phyloP scores from a whole-genome alignment of 2,329 filamentous ascomycete genomes.

The Sporothrix phasma region DNA sequence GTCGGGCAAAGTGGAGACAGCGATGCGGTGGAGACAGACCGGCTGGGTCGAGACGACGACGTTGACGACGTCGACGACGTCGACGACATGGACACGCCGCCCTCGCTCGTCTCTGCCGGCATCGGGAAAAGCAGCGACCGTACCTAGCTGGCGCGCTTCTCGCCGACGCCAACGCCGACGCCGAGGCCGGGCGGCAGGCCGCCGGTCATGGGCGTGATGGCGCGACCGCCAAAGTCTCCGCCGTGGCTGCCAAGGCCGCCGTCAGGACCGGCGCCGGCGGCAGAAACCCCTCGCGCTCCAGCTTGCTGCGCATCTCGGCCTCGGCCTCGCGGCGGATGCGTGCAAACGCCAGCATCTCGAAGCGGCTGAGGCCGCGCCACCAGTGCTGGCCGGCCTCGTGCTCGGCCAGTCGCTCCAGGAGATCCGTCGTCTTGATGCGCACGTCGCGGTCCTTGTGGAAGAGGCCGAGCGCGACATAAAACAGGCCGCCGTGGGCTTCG shows the following conservation, averaged over 20 bases:
- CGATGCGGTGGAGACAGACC: not conserved
- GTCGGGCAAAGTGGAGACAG: not conserved
- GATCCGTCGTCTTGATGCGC: conserved; percentile 62
- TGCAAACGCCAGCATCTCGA: conserved; percentile 77
- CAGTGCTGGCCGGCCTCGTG: conserved; percentile 91
- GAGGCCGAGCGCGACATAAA: conserved; percentile 81
- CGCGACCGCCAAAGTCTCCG: not conserved
- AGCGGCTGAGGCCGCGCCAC: conserved; percentile 77
- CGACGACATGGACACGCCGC: not conserved
- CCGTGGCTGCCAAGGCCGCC: not conserved
- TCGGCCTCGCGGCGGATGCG: conserved; percentile 62
- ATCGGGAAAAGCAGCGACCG: conserved; percentile 1
- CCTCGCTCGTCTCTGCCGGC: not conserved
- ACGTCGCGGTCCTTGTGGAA: conserved; percentile 84
- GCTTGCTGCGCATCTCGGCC: conserved; percentile 37
- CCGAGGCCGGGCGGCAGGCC: not conserved
- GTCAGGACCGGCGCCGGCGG: conserved; percentile 23
- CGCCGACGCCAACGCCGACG: conserved; percentile 20
- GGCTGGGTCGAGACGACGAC: not conserved
- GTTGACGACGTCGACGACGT: not conserved
- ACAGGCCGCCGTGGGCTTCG: conserved; percentile 77
- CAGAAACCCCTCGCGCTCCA: conserved; percentile 35
- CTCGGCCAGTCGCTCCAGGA: conserved; percentile 71
- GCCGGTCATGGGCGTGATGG: conserved; percentile 2
- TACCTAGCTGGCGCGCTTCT: conserved; percentile 39